A percentile compares a stretch with the other conserved stretches of the same genome.
phyloP scores from a whole-genome alignment of 179 eudicot genomes.

The Drosera spatulata region DNA sequence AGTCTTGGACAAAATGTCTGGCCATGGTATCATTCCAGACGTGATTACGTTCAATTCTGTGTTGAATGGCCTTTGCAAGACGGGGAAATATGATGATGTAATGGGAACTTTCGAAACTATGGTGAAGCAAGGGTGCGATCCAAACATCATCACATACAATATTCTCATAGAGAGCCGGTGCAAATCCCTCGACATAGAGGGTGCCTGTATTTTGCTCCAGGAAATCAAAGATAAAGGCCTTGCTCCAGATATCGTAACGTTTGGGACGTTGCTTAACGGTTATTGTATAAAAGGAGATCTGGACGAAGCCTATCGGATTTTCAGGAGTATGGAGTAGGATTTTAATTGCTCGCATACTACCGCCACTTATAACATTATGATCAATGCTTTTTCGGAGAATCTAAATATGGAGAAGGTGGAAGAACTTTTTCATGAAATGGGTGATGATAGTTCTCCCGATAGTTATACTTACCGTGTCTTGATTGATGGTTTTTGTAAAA shows the following conservation, averaged over 20 bases:
- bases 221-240: constrained; percentile 53
- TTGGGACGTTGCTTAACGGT: constrained; percentile 77
- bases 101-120: constrained; percentile 63
- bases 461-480: constrained; percentile 61
- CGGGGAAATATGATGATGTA: constrained; percentile 52
- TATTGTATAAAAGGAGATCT: constrained; percentile 59
- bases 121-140: constrained; percentile 68
- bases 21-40: constrained; percentile 62
- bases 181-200: constrained; percentile 40
- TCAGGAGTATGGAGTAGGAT: constrained; percentile 38
- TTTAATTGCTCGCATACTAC: constrained; percentile 44
- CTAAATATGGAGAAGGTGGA: constrained; percentile 46
- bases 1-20: constrained; percentile 65
- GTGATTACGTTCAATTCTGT: constrained; percentile 77
- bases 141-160: constrained; percentile 65
- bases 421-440: constrained; percentile 58
- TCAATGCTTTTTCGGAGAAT: constrained; percentile 56
- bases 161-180: constrained; percentile 72
- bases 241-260: constrained; percentile 54
- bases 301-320: constrained; percentile 48
- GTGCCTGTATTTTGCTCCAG: constrained; percentile 49
- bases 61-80: constrained; percentile 79
- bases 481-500: constrained; percentile 80
- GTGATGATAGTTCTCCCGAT: constrained; percentile 48
- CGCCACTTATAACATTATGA: constrained; percentile 68